phyloP scores from a whole-genome alignment of 306 rosid genomes.

The Lagenaria siceraria region DNA sequence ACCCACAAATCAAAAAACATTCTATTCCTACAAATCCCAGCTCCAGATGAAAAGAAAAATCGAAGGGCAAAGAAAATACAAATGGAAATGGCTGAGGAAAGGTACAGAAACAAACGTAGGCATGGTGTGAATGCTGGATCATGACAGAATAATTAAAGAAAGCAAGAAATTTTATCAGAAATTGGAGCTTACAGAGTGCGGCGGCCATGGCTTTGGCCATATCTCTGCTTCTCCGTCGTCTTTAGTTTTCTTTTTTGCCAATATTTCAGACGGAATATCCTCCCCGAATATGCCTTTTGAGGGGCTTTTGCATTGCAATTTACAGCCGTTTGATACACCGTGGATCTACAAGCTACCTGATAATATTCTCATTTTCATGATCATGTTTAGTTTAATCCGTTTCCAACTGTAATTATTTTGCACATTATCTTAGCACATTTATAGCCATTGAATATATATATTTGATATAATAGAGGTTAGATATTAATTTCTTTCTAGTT shows the following conservation, averaged over 20 bases:
- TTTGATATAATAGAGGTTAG: too few relatives aligned
- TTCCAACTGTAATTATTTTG: background rate
- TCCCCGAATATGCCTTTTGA: background rate
- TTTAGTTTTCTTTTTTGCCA: too few relatives aligned
- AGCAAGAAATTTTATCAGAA: background rate
- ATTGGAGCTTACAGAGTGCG: slow-evolving; percentile 22
- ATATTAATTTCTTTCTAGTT: too few relatives aligned
- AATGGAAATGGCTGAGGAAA: background rate
- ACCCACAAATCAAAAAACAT: background rate
- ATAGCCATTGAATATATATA: too few relatives aligned
- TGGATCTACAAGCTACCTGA: background rate
- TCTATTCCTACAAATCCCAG: background rate
- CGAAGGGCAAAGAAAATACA: background rate
- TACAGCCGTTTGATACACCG: background rate
- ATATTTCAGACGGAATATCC: background rate
- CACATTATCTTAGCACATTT: too few relatives aligned
- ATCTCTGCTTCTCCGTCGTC: background rate
- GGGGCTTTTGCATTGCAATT: background rate
- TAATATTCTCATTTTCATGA: slow-evolving; percentile 11
- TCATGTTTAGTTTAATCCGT: background rate
- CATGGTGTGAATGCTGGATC: background rate
- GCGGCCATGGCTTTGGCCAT: slow-evolving; percentile 16
- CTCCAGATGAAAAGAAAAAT: background rate
- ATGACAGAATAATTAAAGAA: background rate
- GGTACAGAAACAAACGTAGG: background rate